Conservation (phyloP, 345 rosid genomes). For the Acer campestre region DNA sequence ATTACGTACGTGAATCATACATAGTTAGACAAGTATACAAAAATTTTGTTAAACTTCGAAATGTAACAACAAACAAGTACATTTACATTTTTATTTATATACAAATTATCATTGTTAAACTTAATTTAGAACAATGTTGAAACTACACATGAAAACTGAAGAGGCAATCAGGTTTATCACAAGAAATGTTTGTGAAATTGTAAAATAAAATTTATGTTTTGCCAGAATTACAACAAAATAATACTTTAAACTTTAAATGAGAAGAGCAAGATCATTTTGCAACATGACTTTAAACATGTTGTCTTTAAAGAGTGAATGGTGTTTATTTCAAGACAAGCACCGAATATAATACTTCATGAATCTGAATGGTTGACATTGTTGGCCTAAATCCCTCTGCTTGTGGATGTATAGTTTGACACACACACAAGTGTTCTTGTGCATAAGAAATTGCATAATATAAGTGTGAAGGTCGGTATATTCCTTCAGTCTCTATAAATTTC, state of each 20-base stretch:
- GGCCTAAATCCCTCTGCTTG: background rate
- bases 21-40: constrained; percentile 8
- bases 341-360: background rate
- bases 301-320: background rate
- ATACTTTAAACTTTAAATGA: background rate
- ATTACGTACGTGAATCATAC: constrained; percentile 7
- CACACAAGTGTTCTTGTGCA: background rate
- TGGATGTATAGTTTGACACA: background rate
- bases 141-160: constrained; percentile 18
- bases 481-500: background rate
- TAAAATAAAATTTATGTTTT: background rate
- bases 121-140: constrained; percentile 9
- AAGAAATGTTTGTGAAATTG: constrained; percentile 7
- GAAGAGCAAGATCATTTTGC: no score
- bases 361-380: background rate
- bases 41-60: constrained; percentile 20
- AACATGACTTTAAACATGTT: background rate
- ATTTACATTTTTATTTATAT: background rate
- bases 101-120: background rate
- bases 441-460: background rate
- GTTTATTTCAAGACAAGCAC: background rate
- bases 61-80: constrained; percentile 17
- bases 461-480: background rate
- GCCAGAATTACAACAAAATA: background rate
- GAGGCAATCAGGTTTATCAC: constrained; percentile 5